Evolutionary conservation across 345 rosid genomes (phyloP).

Genomic region (Ailanthus altissimus): DNA sequence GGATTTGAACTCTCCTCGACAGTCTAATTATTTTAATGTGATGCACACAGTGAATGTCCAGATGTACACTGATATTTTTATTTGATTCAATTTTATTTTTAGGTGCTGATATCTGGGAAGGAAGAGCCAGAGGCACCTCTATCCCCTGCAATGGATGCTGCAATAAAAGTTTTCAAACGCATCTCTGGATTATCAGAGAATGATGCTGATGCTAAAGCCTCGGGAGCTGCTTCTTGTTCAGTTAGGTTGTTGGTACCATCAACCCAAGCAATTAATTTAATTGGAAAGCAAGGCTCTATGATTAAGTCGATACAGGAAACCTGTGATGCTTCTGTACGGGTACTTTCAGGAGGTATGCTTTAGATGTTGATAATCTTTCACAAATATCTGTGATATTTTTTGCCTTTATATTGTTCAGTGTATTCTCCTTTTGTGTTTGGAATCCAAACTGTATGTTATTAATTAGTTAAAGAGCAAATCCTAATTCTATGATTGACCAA

Average conservation of each 20-base stretch:
- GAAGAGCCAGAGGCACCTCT: slow-evolving; percentile 53
- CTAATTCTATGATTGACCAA: background rate
- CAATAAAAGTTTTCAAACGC: slow-evolving; percentile 50
- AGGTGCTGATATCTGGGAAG: slow-evolving; percentile 64
- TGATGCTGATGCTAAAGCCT: slow-evolving; percentile 32
- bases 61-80: background rate
- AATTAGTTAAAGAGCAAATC: background rate
- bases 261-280: slow-evolving; percentile 81
- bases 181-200: slow-evolving; percentile 44
- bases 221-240: slow-evolving; percentile 54
- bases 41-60: background rate
- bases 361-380: slow-evolving; percentile 25
- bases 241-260: slow-evolving; percentile 74
- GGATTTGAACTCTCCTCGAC: background rate
- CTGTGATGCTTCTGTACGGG: slow-evolving; percentile 75
- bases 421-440: background rate
- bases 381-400: background rate
- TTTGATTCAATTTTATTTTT: background rate
- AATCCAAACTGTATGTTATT: too few species aligned
- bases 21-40: background rate
- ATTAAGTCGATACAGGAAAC: slow-evolving; percentile 85
- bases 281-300: slow-evolving; percentile 86
- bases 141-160: slow-evolving; percentile 68
- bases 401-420: background rate
- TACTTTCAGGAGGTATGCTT: slow-evolving; percentile 64